Base-by-base conservation (phyloP, 306 rosid species). In the Cicer pinnatifidum region DNA sequence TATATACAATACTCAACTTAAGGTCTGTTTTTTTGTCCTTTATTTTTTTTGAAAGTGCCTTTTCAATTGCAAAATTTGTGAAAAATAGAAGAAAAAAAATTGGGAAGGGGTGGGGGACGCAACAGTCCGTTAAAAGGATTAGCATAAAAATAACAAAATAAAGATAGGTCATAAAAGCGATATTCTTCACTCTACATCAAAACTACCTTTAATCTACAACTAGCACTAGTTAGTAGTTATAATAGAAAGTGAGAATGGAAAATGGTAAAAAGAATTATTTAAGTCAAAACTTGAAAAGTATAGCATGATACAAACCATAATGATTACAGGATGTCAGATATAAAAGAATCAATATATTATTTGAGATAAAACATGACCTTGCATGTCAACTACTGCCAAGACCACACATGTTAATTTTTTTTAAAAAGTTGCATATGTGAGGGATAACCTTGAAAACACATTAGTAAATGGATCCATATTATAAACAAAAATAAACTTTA, bases 231-330 rank as follows among this genome's bases (percentile, higher is more conserved):
- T 50, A 46, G 33, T 59, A 57, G 38, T 69, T 50, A 39, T 51
- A 43, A 16, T 39, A 17, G 69, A 69, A 33, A 51, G 17, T 47
- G 62, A 53, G 16, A 53, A 33, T 41, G 11, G 41, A 2, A 7
- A 35, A 46, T 9, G 43, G 35, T 17, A 53, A 50, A 7, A 10
- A 16, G 51, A 37, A 72, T 9, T 38, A 75, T 53, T 16, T 45
- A 44, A 35, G 59, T 69, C 63, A 40, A 60, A 73, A 59, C 37
- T 40, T 8, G 10, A 75, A 15, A 79, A 75, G 20, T 57, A 44
- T 28, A 69, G 15, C 19, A 57, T 19, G 46, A 56, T 62, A 40
- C 37, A 39, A 67, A 73, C 41, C 19, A 38, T 53, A 63, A 17
- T 47, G 51, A 65, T 13, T 2, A n/a, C 10, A 67, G 37, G 57